Conservation (phyloP, 1,139 yeast species). For the Fermentozyma sake region DNA sequence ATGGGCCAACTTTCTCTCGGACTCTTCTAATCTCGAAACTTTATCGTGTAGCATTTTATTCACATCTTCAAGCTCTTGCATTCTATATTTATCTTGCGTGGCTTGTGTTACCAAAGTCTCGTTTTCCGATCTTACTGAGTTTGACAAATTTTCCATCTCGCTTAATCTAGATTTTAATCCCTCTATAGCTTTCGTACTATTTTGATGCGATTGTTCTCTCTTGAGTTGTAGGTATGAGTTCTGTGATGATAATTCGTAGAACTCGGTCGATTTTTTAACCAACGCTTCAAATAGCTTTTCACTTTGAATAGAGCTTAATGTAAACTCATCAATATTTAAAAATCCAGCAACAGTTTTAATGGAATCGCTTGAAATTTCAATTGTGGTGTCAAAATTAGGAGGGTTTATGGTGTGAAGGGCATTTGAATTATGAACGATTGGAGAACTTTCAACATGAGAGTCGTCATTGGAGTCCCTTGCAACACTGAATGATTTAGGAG, state of each 20-base stretch:
- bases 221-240: conserved; percentile 47
- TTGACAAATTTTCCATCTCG: conserved; percentile 8
- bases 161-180: conserved; percentile 10
- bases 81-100: conserved; percentile 4
- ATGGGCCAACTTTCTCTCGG: conserved; percentile 26
- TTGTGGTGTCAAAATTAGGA: neutral
- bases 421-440: conserved; percentile 8
- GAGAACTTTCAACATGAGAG: conserved; percentile 14
- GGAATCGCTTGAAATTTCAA: conserved; percentile 4
- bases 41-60: conserved; percentile 9
- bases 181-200: conserved; percentile 9
- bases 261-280: conserved; percentile 41
- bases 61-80: conserved; percentile 9
- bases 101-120: conserved; percentile 3
- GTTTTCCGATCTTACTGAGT: conserved; percentile 8
- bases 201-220: conserved; percentile 49
- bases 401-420: neutral
- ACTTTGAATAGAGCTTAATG: conserved; percentile 13
- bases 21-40: conserved; percentile 9
- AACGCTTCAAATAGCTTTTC: conserved; percentile 28
- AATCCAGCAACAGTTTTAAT: conserved; percentile 22
- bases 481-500: conserved; percentile 41
- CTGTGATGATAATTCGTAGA: conserved; percentile 48
- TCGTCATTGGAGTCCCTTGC: conserved; percentile 26
- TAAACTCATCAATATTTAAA: conserved; percentile 29